Percentiles rank a stretch among this genome's conserved stretches.
Evolutionary conservation across 2,329 filamentous ascomycete species (phyloP).

Genomic region (Chaetomiaceae sp.): DNA sequence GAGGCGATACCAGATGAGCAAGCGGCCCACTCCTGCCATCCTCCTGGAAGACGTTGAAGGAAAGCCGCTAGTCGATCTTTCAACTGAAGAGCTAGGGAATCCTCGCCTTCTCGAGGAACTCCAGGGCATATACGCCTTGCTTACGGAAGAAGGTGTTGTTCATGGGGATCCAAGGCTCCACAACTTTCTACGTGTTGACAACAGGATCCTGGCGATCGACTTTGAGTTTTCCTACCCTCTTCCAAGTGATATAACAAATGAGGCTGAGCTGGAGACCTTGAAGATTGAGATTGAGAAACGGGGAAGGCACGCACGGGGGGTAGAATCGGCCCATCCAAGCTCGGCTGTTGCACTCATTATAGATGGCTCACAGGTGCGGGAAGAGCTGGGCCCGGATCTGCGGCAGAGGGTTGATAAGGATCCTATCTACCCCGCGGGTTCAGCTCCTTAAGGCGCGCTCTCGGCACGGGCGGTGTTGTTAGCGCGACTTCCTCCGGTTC

Average conservation of each 20-base stretch:
- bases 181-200: constrained; percentile 7
- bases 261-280: constrained; percentile 6
- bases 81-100: constrained; percentile 8
- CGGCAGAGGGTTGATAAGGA: no score
- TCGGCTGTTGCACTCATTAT: background rate
- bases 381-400: no score
- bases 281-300: background rate
- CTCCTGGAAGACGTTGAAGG: constrained; percentile 11
- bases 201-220: constrained; percentile 8
- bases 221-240: constrained; percentile 9
- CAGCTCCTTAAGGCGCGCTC: no score
- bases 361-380: background rate
- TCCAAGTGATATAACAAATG: constrained; percentile 8
- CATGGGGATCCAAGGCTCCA: constrained; percentile 12
- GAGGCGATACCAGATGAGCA: constrained; percentile 9
- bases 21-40: constrained; percentile 11
- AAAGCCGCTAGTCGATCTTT: constrained; percentile 7
- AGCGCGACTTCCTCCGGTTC: no score
- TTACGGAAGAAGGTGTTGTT: constrained; percentile 7
- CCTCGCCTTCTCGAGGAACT: constrained; percentile 8
- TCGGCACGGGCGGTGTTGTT: no score
- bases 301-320: no score
- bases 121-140: background rate
- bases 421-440: no score
- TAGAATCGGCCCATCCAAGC: background rate